A percentile compares a stretch with the other conserved stretches of the same genome.
phyloP scores from a whole-genome alignment of 1,284 basidiomycete genomes.

The Inonotus hispidus region DNA sequence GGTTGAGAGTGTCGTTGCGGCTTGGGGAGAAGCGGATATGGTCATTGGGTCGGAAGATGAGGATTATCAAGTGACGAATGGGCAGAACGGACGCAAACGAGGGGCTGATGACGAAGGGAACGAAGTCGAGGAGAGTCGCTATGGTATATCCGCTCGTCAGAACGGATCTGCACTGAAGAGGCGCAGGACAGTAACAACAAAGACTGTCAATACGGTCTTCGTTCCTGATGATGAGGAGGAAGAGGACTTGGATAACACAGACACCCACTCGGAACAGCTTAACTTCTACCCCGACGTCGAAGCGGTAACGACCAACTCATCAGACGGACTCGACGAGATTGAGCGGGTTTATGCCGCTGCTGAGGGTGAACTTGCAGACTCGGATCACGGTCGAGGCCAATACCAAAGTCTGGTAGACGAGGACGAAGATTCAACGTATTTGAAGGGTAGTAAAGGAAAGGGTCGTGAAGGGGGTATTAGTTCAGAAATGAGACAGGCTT shows the following conservation, averaged over 20 bases:
- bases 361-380: not conserved
- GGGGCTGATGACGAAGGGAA: constrained; percentile 27
- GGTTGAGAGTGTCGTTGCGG: constrained; percentile 31
- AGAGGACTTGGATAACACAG: not conserved
- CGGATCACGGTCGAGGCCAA: not conserved
- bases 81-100: constrained; percentile 7
- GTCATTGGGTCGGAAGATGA: constrained; percentile 22
- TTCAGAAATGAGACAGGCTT: constrained; percentile 7
- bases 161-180: constrained; percentile 42
- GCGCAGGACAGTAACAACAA: constrained; percentile 32
- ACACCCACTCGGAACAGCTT: not conserved
- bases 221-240: constrained; percentile 37
- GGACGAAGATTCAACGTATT: constrained; percentile 2
- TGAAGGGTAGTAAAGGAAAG: constrained; percentile 3
- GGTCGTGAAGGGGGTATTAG: not conserved
- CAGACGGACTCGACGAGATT: constrained; percentile 13
- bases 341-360: constrained; percentile 12
- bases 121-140: constrained; percentile 42
- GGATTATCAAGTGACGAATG: constrained; percentile 4
- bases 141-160: constrained; percentile 36
- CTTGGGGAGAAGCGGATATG: constrained; percentile 39
- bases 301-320: not conserved
- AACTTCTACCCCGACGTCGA: not conserved
- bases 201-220: constrained; percentile 41
- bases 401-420: not conserved